Base-by-base conservation (phyloP, 2,329 filamentous ascomycete species). In the Hypoxylon sp. region DNA sequence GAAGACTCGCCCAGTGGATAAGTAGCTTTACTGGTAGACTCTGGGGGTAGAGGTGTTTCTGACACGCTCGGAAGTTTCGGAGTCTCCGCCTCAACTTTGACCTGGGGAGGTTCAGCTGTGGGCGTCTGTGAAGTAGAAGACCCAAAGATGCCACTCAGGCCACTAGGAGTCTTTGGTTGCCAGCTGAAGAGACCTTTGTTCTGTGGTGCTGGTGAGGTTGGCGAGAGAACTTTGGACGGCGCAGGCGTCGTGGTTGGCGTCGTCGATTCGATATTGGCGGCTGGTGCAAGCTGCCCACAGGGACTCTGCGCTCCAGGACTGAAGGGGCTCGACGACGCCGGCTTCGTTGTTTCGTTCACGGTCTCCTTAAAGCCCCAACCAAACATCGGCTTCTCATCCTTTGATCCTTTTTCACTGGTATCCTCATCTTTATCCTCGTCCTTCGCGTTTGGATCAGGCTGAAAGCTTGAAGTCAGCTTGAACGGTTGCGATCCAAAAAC, bases 401-500 rank as follows among this genome's bases (percentile, higher is more conserved):
- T 50, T 9, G 51, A 4, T 8, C 35, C 35, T 13, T 66, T 58
- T 33, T 73, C 70, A 18, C 74, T 70, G 13, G 81, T 75, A 29
- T 80, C 74, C 55, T 88, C 84, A 20, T 89, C 82, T 55, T 85
- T 75, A 29, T 80, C 74, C 55, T 88, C 84, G 20, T 89, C 82
- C 55, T 85, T 86, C 1, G 83, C 79, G 40, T 81, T 79, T 4
- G 83, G 81, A 63, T 90, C 88, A 7, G 81, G 79, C 67, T 87
- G 85, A 75, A 91, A 92, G 1, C 84, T 87, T 24, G 85, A 87
- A 33, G 83, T 82, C 13, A 91, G 77, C 65, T 89, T 88, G 75
- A 91, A 91, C 0, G 83, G 81, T 13, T 77, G 74, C n/a, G 79
- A 79, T 21, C 78, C 80, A 67, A 84, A 82, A 6, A 70, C 56